These are phyloP conservation scores for Fusarium scirpi DNA, from an alignment of 2,329 filamentous ascomycete species.

Conservation along the genomic window DNA sequence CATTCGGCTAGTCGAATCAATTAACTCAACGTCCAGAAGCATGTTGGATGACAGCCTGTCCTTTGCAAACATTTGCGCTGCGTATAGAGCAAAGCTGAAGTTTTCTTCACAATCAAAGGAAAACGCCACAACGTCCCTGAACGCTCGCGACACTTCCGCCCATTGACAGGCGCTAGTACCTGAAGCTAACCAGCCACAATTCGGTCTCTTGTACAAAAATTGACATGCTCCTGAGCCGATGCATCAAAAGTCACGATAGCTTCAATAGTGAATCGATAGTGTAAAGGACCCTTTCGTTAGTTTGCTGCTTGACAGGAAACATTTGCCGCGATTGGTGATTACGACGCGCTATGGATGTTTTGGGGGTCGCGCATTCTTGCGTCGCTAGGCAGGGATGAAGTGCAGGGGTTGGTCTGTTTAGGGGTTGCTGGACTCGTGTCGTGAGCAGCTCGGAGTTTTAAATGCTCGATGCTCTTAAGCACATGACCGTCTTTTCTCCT, in stretches of 20 bases:
- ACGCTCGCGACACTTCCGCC: neutral
- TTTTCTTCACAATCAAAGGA: no score
- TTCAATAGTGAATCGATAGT: conserved; percentile 32
- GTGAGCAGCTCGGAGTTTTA: neutral
- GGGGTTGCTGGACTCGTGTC: neutral
- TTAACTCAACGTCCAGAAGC: accelerated
- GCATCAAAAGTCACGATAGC: conserved; percentile 14
- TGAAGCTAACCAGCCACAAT: neutral
- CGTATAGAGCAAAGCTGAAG: accelerated
- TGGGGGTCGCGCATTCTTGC: neutral
- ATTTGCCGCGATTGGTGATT: neutral
- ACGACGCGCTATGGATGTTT: neutral
- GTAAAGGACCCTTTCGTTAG: neutral
- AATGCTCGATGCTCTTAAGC: neutral
- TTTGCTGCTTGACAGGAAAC: no score
- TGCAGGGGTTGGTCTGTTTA: neutral
- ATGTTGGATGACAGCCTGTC: accelerated
- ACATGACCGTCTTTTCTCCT: no score
- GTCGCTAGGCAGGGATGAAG: neutral
- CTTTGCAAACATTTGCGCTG: neutral
- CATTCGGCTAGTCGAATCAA: neutral
- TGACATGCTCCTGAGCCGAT: conserved; percentile 9
- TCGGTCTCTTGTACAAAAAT: neutral
- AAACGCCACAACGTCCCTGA: neutral
- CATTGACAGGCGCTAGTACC: conserved; percentile 1